Percentiles rank a stretch among this genome's conserved stretches.
Conservation (phyloP, 2,329 filamentous ascomycete genomes). For the Stagonosporopsis cucurbitacearum region DNA sequence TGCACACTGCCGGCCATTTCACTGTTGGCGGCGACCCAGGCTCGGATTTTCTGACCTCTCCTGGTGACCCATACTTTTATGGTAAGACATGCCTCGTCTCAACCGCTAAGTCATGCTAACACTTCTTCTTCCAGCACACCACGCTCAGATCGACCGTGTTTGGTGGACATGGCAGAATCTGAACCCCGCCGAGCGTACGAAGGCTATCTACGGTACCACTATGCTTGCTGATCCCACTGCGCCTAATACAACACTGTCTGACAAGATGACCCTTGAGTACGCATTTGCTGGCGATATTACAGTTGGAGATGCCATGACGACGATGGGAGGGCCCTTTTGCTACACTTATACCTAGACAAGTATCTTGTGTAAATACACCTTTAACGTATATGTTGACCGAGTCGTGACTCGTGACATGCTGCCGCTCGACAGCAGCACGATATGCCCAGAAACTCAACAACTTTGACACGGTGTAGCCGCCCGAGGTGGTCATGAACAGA, state of each 20-base stretch:
- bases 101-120: not conserved
- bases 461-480: not conserved
- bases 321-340: slow-evolving; percentile 55
- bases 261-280: slow-evolving; percentile 51
- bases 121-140: slow-evolving; percentile 36
- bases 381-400: not conserved
- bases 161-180: slow-evolving; percentile 60
- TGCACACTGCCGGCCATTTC: slow-evolving; percentile 57
- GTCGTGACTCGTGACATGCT: not conserved
- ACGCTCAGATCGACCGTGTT: slow-evolving; percentile 53
- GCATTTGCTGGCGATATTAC: slow-evolving; percentile 41
- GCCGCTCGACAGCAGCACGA: not conserved
- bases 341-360: slow-evolving; percentile 51
- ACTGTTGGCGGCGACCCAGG: slow-evolving; percentile 53
- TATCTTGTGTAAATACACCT: slow-evolving; percentile 7
- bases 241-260: slow-evolving; percentile 54
- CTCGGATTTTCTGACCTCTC: slow-evolving; percentile 54
- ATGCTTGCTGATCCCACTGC: slow-evolving; percentile 53
- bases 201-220: slow-evolving; percentile 52
- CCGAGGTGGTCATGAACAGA: not conserved
- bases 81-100: not conserved
- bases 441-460: not conserved
- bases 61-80: slow-evolving; percentile 24
- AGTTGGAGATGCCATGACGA: slow-evolving; percentile 53
- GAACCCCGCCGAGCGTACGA: slow-evolving; percentile 46